phyloP scores from a whole-genome alignment of 176 grass and related monocot species.

The Urochloa ruziziensis region DNA sequence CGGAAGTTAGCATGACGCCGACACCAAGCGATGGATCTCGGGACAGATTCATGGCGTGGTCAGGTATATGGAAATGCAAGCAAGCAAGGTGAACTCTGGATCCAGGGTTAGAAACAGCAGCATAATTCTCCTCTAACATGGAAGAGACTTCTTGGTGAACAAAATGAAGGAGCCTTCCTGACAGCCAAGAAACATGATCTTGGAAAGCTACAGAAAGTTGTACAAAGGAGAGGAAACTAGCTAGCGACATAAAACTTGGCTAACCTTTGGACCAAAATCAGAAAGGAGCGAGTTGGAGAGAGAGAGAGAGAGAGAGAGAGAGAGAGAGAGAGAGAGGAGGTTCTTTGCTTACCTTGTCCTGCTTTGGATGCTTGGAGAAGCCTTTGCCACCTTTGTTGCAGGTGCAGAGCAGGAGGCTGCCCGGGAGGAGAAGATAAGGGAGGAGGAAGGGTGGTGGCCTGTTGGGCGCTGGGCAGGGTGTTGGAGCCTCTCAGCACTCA shows the following conservation, averaged over 20 bases:
- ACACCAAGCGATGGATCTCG: background rate
- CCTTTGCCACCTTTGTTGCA: background rate
- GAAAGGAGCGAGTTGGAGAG: background rate
- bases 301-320: background rate
- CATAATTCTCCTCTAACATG: too few species aligned
- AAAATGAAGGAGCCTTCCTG: too few species aligned
- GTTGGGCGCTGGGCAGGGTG: conserved; percentile 17
- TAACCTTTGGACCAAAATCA: background rate
- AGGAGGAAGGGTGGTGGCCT: background rate
- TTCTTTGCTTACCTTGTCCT: conserved; percentile 34
- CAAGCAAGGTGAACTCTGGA: background rate
- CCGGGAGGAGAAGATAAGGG: background rate
- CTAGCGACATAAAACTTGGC: too few species aligned
- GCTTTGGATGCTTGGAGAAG: conserved; percentile 8
- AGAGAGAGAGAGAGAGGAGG: background rate
- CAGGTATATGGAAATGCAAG: background rate
- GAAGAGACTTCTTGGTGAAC: too few species aligned
- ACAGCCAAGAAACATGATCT: background rate
- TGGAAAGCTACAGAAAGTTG: background rate
- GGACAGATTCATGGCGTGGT: background rate
- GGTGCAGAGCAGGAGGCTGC: background rate
- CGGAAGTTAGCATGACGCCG: background rate
- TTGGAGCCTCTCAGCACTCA: background rate
- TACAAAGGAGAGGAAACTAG: background rate
- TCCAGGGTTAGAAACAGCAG: background rate